Evolutionary conservation across 2,329 filamentous ascomycete genomes (phyloP).

Genomic region (Exophiala sp.): DNA sequence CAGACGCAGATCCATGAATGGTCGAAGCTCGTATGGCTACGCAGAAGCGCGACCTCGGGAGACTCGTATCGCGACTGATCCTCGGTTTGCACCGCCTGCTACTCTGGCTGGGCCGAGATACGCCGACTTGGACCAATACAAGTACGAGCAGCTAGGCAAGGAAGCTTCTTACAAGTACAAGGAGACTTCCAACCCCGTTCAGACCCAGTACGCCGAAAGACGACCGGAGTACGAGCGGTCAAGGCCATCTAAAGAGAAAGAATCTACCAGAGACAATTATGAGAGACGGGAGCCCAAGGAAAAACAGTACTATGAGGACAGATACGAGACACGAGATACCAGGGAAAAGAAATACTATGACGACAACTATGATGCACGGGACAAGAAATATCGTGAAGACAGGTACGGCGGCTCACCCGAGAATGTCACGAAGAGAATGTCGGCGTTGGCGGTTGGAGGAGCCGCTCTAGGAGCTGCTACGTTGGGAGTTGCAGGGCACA

Average conservation of each 20-base stretch:
- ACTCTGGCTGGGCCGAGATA: slow-evolving; percentile 17
- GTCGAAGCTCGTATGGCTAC: slow-evolving; percentile 6
- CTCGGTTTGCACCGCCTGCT: slow-evolving; percentile 38
- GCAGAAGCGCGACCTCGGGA: slow-evolving; percentile 14
- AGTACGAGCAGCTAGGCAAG: slow-evolving; percentile 31
- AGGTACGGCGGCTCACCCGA: slow-evolving; percentile 18
- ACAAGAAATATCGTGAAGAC: slow-evolving; percentile 16
- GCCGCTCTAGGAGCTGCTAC: slow-evolving; percentile 37
- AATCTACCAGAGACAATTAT: slow-evolving; percentile 18
- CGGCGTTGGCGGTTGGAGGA: slow-evolving; percentile 30
- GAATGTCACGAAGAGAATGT: slow-evolving; percentile 25
- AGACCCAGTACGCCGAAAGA: slow-evolving; percentile 14
- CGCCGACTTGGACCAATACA: slow-evolving; percentile 34
- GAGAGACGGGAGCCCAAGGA: slow-evolving; percentile 6
- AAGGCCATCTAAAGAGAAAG: slow-evolving; percentile 21
- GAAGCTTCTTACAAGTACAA: slow-evolving; percentile 36
- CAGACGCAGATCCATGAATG: slow-evolving; percentile 6
- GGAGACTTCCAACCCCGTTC: slow-evolving; percentile 2
- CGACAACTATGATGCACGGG: neutral
- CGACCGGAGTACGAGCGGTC: slow-evolving; percentile 18
- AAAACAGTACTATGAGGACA: slow-evolving; percentile 3
- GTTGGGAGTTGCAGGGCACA: slow-evolving; percentile 33
- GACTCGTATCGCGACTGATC: slow-evolving; percentile 28
- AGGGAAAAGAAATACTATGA: slow-evolving; percentile 22
- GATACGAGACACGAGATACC: slow-evolving; percentile 17